Conservation (phyloP, 1,284 basidiomycete genomes). For the Pterulicium gracile region DNA sequence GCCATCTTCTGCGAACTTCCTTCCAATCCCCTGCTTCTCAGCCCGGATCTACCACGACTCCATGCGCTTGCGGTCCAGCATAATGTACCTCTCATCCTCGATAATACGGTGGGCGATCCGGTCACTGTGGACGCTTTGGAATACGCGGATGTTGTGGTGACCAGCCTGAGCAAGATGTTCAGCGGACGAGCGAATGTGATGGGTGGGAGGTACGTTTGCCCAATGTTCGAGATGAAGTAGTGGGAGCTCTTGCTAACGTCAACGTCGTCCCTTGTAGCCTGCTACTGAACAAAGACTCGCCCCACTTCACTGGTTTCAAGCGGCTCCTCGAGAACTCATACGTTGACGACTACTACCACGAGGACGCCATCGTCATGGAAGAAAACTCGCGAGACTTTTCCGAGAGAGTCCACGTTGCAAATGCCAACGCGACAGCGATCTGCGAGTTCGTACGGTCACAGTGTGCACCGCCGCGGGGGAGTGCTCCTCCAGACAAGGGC, state of each 20-base stretch:
- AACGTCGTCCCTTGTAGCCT: slow-evolving; percentile 35
- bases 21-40: slow-evolving; percentile 87
- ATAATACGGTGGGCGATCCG: slow-evolving; percentile 96
- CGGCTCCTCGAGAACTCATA: slow-evolving; percentile 46
- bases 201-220: slow-evolving; percentile 77
- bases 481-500: slow-evolving; percentile 9
- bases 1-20: slow-evolving; percentile 86
- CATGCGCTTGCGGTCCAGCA: slow-evolving; percentile 80
- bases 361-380: slow-evolving; percentile 96
- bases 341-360: slow-evolving; percentile 84
- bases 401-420: slow-evolving; percentile 67
- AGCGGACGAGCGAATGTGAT: slow-evolving; percentile 94
- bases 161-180: slow-evolving; percentile 92
- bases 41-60: slow-evolving; percentile 69
- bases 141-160: slow-evolving; percentile 89
- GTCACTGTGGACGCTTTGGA: slow-evolving; percentile 90
- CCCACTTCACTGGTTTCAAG: slow-evolving; percentile 61
- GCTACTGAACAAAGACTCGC: slow-evolving; percentile 75
- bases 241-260: too few species aligned
- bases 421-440: slow-evolving; percentile 74
- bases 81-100: slow-evolving; percentile 82
- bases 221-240: too few species aligned
- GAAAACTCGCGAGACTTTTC: slow-evolving; percentile 93
- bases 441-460: slow-evolving; percentile 70
- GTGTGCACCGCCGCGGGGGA: slow-evolving; percentile 24